Percentiles rank a stretch among this genome's conserved stretches.
Evolutionary conservation across 257 asterid genomes (phyloP).

Genomic region (Solanum medicagineum): DNA sequence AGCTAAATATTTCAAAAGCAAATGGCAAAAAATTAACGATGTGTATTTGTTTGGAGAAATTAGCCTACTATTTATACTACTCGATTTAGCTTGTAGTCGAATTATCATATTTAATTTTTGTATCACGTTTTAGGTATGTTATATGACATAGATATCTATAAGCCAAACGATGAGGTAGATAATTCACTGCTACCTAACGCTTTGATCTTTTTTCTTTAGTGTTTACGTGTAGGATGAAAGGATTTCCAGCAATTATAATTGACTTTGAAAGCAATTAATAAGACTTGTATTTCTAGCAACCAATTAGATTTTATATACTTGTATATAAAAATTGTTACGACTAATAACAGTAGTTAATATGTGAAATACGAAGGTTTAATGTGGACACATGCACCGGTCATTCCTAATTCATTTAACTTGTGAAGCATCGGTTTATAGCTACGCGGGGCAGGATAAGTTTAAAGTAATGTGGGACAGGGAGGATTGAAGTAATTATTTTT

Average conservation of each 20-base stretch:
- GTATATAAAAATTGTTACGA: neutral
- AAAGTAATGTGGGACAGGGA: no score
- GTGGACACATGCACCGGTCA: neutral
- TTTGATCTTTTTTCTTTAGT: neutral
- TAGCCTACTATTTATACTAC: constrained; percentile 52
- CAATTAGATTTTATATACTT: neutral
- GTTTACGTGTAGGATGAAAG: neutral
- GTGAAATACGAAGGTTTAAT: neutral
- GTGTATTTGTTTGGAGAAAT: constrained; percentile 14
- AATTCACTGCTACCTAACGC: constrained; percentile 13
- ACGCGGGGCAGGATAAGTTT: no score
- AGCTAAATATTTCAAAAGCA: constrained; percentile 32
- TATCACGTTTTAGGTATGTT: neutral
- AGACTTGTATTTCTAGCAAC: neutral
- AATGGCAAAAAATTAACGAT: constrained; percentile 9
- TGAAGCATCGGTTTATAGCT: neutral
- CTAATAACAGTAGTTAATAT: no score
- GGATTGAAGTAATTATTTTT: no score
- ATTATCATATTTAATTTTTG: neutral
- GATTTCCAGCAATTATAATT: neutral
- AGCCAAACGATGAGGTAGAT: constrained; percentile 13
- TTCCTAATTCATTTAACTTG: neutral
- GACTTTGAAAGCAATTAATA: neutral
- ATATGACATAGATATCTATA: neutral
- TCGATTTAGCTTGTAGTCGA: neutral